Evolutionary conservation across 495 filamentous ascomycete genomes (phyloP).

Genomic region (Tuber umbilicatum): DNA sequence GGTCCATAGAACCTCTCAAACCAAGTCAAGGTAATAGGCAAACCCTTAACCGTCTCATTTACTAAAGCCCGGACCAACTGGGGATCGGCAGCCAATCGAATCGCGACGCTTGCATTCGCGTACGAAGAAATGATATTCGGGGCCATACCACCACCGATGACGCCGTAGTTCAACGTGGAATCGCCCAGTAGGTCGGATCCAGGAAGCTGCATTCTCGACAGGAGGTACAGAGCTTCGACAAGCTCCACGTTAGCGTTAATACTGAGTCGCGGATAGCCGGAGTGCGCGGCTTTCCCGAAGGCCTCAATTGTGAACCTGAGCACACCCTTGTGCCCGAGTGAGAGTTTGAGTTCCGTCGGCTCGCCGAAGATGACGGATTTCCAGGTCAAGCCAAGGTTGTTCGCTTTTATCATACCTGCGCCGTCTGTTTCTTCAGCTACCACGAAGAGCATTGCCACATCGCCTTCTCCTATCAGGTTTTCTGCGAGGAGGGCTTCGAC

Average conservation of each 20-base stretch:
- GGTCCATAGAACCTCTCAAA: slow-evolving; percentile 56
- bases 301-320: slow-evolving; percentile 56
- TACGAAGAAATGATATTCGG: slow-evolving; percentile 73
- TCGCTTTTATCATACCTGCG: slow-evolving; percentile 68
- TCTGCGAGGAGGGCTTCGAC: slow-evolving; percentile 52
- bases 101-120: slow-evolving; percentile 59
- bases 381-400: slow-evolving; percentile 49
- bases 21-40: slow-evolving; percentile 55
- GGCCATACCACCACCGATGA: slow-evolving; percentile 71
- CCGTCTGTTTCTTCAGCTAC: slow-evolving; percentile 78
- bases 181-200: slow-evolving; percentile 66
- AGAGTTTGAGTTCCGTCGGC: slow-evolving; percentile 78
- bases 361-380: slow-evolving; percentile 79
- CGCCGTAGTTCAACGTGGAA: slow-evolving; percentile 78
- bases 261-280: slow-evolving; percentile 80
- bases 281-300: slow-evolving; percentile 72
- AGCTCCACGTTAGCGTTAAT: slow-evolving; percentile 67
- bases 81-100: slow-evolving; percentile 64
- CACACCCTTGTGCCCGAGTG: slow-evolving; percentile 83
- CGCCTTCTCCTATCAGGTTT: slow-evolving; percentile 42
- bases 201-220: slow-evolving; percentile 62
- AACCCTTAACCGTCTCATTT: slow-evolving; percentile 51
- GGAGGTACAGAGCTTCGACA: slow-evolving; percentile 55
- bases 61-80: slow-evolving; percentile 51
- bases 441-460: slow-evolving; percentile 73